Conservation (phyloP, 2,329 filamentous ascomycete genomes). For the Fusarium caatingaense region DNA sequence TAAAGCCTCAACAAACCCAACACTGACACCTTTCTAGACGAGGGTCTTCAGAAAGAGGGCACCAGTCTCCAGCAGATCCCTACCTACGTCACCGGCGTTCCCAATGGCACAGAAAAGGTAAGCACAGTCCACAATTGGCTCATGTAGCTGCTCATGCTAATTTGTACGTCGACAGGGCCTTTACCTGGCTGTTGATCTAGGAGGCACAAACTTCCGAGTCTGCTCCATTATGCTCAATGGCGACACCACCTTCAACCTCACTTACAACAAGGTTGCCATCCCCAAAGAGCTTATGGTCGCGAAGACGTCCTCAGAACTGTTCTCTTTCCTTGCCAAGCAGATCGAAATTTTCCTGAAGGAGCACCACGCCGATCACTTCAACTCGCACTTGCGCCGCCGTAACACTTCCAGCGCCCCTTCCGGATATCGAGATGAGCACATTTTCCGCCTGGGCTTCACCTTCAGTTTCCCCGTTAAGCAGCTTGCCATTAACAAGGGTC, state of each 20-base stretch:
- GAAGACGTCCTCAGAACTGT: conserved; percentile 86
- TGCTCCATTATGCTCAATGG: conserved; percentile 95
- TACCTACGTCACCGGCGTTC: conserved; percentile 94
- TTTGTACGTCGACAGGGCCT: conserved; percentile 71
- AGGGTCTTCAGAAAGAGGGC: conserved; percentile 82
- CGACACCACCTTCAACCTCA: conserved; percentile 93
- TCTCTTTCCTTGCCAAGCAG: conserved; percentile 91
- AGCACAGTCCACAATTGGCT: conserved; percentile 11
- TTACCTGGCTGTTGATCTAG: conserved; percentile 97
- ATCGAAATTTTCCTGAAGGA: conserved; percentile 88
- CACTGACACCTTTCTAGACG: conserved; percentile 63
- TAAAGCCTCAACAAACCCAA: conserved; percentile 16
- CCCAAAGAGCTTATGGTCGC: conserved; percentile 91
- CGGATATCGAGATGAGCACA: conserved; percentile 75
- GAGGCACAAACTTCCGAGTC: conserved; percentile 97
- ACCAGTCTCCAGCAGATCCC: conserved; percentile 94
- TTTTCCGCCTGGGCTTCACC: conserved; percentile 97
- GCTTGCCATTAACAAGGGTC: conserved; percentile 93
- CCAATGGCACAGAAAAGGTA: conserved; percentile 98
- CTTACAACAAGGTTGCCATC: conserved; percentile 91
- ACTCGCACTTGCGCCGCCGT: conserved; percentile 73
- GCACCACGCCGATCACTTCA: conserved; percentile 90
- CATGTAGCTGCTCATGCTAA: conserved; percentile 14
- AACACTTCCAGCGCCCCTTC: conserved; percentile 68
- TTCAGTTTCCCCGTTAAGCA: conserved; percentile 98